Percentiles rank a stretch among this genome's conserved stretches.
Conservation (phyloP, 2,329 filamentous ascomycete species). For the Fusarium equiseti region DNA sequence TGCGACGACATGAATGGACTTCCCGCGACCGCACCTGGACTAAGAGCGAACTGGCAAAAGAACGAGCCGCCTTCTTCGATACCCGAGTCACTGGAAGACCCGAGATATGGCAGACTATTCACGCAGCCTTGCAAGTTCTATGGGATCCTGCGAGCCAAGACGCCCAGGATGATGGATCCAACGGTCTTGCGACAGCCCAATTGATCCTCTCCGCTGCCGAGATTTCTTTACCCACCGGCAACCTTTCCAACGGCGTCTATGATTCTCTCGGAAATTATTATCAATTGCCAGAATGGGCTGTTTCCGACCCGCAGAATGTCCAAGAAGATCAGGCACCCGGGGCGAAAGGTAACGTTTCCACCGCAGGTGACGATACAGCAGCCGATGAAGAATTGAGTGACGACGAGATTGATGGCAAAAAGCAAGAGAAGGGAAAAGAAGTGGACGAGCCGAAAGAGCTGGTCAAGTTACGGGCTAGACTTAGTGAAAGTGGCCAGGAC, state of each 20-base stretch:
- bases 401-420: conserved; percentile 54
- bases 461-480: conserved; percentile 69
- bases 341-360: conserved; percentile 53
- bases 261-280: conserved; percentile 79
- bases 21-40: conserved; percentile 77
- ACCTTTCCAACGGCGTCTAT: conserved; percentile 78
- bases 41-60: conserved; percentile 72
- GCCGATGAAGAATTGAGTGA: conserved; percentile 58
- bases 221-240: conserved; percentile 78
- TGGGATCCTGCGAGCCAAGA: conserved; percentile 65
- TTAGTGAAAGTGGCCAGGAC: conserved; percentile 77
- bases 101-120: conserved; percentile 85
- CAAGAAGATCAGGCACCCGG: conserved; percentile 54
- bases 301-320: conserved; percentile 72
- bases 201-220: conserved; percentile 82
- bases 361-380: conserved; percentile 52
- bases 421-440: conserved; percentile 72
- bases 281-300: conserved; percentile 74
- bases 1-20: conserved; percentile 74
- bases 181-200: conserved; percentile 76
- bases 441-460: conserved; percentile 65
- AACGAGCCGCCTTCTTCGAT: conserved; percentile 89
- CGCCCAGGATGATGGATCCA: conserved; percentile 53
- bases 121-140: conserved; percentile 74
- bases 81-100: conserved; percentile 82